Base-by-base conservation (phyloP, 345 rosid genomes). In the Conringia planisiliqua region DNA sequence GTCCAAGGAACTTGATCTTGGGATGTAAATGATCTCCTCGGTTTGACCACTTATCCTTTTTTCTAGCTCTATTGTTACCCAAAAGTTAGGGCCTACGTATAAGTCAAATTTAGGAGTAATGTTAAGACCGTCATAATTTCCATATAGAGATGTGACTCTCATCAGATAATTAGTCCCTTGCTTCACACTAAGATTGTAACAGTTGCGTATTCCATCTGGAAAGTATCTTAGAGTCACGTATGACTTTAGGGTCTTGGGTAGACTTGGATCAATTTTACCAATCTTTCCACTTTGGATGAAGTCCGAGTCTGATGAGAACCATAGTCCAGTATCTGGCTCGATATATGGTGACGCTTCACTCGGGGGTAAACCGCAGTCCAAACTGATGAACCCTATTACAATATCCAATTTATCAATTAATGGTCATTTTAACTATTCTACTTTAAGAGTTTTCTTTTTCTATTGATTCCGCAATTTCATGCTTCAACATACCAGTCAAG, bases 131-230 rank as follows among this genome's bases (percentile, higher is more conserved):
- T 83, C 83, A 13, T 83, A 80, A 14, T 83, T 75, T 24, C 83
- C 83, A 27, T 83, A 72, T 3, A 16, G 0, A 42, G 48, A 47
- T 6, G 56, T 65, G 39, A 77, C 73, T 55, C 82, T 48, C 47
- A 83, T 80, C 42, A 80, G n/a, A 48, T 83, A 83, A 3, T 26
- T 74, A 3, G 59, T 71, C 17, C 71, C 82, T 10, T 59, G 66
- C 17, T 26, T 12, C 9, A 79, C 79, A 14, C 11, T 35, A 18
- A 83, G 59, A 44, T 12, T 69, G 78, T 75, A 81, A 56, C 82
- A 81, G 72, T 78, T 81, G 59, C 76, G 78, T 16, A 3, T 63
- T 44, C 84, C 84, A 13, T 83, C 75, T 36, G 82, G 86, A 65
- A 83, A 83, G 72, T 58, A 72, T 59, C 82, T 44, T 1, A 83